Evolutionary conservation across 169 alveolate genomes (phyloP), one percentile per base, ranked within the genome.

Genomic region (Cryptosporidium ubiquitum): DNA sequence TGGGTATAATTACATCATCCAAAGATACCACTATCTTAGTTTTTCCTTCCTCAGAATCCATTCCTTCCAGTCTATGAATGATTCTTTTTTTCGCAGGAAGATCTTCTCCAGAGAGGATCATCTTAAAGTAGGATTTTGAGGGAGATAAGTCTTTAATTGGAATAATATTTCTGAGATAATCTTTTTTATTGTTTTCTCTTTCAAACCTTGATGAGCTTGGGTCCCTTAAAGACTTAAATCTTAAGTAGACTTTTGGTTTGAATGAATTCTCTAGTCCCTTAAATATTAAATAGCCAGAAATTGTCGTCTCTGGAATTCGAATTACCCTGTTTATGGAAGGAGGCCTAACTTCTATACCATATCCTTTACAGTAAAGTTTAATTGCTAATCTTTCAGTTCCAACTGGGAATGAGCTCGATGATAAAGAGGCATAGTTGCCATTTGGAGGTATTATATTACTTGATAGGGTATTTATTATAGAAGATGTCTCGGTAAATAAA

Each of bases 371-470:
- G 20, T 79, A 79, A 12, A 79, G 68, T 49, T 66, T 79, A 18
- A 79, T 79, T 29, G 89, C 89, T 12, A 79, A 42, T 42, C 89
- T 58, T 37, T 79, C 89, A 33, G 73, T 79, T 3, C 89, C 75
- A 23, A 79, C 40, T 16, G 74, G 75, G 68, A 79, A 40, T 3
- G 75, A 58, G 35, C 49, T 42, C 4, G 75, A 60, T 35, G 64
- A 33, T 4, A 23, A 31, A 7, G 29, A 42, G 16, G 29, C 16
- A 29, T 44, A 60, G 52, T 35, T 42, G 18, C 44, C 6, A 20
- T 31, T 29, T 14, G 58, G 37, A 16, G 70, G 1, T 2, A 51
- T 52, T 12, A 68, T 68, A 26, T 55, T 55, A 6, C 20, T 26
- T 5, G 66, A 55, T n/a, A 55, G 39, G 10, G 66, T 26, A 55